A percentile compares a stretch with the other conserved stretches of the same genome.
These are phyloP conservation scores for Penicillium antarcticum DNA, from an alignment of 495 filamentous ascomycete genomes.

Conservation along the genomic window DNA sequence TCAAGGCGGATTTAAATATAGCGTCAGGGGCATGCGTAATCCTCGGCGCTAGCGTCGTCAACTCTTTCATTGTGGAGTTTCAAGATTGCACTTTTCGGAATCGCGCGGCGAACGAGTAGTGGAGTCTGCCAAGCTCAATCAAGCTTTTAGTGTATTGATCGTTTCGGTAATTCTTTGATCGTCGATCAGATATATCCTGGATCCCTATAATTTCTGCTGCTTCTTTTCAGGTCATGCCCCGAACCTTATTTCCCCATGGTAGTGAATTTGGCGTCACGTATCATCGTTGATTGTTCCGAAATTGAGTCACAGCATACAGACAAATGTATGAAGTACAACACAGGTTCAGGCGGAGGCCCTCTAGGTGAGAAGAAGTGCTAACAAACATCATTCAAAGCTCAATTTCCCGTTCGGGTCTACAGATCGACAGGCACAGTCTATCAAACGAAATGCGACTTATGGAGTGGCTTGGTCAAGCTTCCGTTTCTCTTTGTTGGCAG, in stretches of 20 bases:
- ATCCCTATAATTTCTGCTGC: neutral
- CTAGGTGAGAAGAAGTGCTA: too few relatives aligned
- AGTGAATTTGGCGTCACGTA: too few relatives aligned
- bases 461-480: neutral
- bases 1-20: slow-evolving; percentile 10
- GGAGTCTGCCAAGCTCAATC: slow-evolving; percentile 17
- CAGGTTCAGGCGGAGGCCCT: too few relatives aligned
- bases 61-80: slow-evolving; percentile 13
- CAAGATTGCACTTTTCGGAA: neutral
- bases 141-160: slow-evolving; percentile 15
- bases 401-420: too few relatives aligned
- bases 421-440: too few relatives aligned
- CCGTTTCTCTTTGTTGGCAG: neutral
- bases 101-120: neutral
- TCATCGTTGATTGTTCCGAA: too few relatives aligned
- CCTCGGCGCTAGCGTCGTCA: slow-evolving; percentile 28
- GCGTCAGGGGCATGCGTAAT: slow-evolving; percentile 20
- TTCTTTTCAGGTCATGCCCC: too few relatives aligned
- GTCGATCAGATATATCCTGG: neutral
- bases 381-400: too few relatives aligned
- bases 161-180: neutral
- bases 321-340: too few relatives aligned
- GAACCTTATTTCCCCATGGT: too few relatives aligned
- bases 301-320: too few relatives aligned
- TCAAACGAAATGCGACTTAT: neutral